A percentile compares a stretch with the other conserved stretches of the same genome.
phyloP scores from a whole-genome alignment of 2,329 filamentous ascomycete genomes.

The Huntiella moniliformis region DNA sequence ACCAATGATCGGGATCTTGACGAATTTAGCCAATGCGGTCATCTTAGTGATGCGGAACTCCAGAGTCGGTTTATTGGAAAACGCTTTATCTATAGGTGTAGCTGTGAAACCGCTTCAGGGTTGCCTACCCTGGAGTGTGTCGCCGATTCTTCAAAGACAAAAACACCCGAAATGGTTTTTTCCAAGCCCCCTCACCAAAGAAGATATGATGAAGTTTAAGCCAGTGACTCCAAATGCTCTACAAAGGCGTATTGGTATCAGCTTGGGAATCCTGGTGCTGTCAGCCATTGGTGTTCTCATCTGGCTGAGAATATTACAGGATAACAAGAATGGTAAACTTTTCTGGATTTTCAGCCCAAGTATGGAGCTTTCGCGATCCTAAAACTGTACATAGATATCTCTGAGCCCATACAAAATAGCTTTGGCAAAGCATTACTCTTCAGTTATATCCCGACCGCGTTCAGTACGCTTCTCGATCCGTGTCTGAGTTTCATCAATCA shows the following conservation, averaged over 20 bases:
- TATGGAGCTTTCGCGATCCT: too few species aligned
- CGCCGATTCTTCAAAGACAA: too few species aligned
- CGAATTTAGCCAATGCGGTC: slow-evolving; percentile 2
- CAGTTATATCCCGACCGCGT: slow-evolving; percentile 33
- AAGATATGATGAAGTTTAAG: not conserved
- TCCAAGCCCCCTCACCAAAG: too few species aligned
- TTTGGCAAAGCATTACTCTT: slow-evolving; percentile 21
- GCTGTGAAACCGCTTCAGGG: slow-evolving; percentile 3
- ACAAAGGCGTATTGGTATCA: slow-evolving; percentile 10
- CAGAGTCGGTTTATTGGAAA: slow-evolving; percentile 3
- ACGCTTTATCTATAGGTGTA: slow-evolving; percentile 12
- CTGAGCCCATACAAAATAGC: slow-evolving; percentile 17
- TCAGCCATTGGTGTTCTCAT: slow-evolving; percentile 13
- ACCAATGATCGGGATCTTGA: slow-evolving; percentile 12
- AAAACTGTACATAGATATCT: slow-evolving; percentile 15
- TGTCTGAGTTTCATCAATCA: slow-evolving; percentile 37
- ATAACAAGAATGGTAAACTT: too few species aligned
- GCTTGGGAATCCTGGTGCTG: slow-evolving; percentile 12
- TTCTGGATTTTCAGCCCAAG: too few species aligned
- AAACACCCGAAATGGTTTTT: too few species aligned
- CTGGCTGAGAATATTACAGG: slow-evolving; percentile 11
- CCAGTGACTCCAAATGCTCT: slow-evolving; percentile 14
- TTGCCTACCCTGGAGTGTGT: not conserved
- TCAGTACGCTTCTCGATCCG: slow-evolving; percentile 38
- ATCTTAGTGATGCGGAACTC: not conserved